Base-by-base conservation (phyloP, 768 basidiomycete genomes). In the Tephrocybe sp. region DNA sequence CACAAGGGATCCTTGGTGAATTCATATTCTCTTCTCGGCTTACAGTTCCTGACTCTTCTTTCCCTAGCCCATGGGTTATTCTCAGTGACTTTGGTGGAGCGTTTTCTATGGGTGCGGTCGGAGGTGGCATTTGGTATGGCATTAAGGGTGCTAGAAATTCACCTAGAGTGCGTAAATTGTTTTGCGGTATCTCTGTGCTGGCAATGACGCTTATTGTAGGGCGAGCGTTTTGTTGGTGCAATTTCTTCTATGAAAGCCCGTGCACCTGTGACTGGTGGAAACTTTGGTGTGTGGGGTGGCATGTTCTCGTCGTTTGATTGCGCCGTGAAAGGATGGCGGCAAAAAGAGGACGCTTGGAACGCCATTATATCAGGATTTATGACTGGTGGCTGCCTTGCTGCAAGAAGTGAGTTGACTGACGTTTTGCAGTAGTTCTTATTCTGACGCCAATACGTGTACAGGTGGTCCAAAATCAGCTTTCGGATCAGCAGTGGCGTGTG, bases 231-330 rank as follows among this genome's bases (percentile, higher is more conserved):
- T 47, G 83, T 93, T 44, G 96, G 96, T 38, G 95, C 96, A 33
- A 75, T 98, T 52, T 93, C 94, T 32, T 93, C 93, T 32, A 92
- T 98, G 75, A 98, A 98, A 76, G 95, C 97, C 19, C 83, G 97
- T 50, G 96, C 97, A 54, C 97, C 97, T 3, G 97, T 99, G 22
- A 93, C 95, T 10, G 97, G 97, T 44, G 97, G 96, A 23, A 96
- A 98, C 72, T 97, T 96, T 66, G 88, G 89, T 61, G 87, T 92
- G 13, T 92, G 91, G 89, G 91, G 96, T 66, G 97, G 96, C 59
- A 89, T 99, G 84, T 99, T 99, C 69, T 98, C 94, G 39, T 90
- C 92, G 31, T 99, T 97, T 60, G 97, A 98, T 69, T 99, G 97
- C 68, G 94, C 94, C 0, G 89, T 99, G 60, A 98, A 99, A 72